Conservation (phyloP, 805 yeast species). For the Hemisphaericaspora nanyangensis region DNA sequence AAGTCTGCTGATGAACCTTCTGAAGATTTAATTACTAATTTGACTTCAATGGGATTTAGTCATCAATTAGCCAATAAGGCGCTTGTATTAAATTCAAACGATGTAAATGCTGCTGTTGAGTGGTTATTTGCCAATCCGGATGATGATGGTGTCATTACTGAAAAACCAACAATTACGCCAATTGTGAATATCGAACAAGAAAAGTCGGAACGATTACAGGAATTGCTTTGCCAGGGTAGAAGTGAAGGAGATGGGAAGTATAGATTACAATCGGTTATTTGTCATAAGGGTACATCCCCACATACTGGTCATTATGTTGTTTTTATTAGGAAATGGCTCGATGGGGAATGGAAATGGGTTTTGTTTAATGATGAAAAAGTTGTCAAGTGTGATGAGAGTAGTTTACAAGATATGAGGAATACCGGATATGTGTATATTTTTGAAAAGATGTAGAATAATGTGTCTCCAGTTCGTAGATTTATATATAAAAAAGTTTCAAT, state of each 20-base stretch:
- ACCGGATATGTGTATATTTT: conserved; percentile 50
- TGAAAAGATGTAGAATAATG: conserved; percentile 8
- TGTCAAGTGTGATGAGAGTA: conserved; percentile 41
- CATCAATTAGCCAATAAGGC: conserved; percentile 69
- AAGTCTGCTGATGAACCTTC: conserved; percentile 14
- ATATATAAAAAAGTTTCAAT: background rate
- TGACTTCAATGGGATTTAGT: conserved; percentile 78
- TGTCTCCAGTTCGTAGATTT: background rate
- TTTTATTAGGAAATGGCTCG: conserved; percentile 47
- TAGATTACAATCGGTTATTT: conserved; percentile 59
- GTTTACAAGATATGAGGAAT: conserved; percentile 39
- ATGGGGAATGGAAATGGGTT: conserved; percentile 55
- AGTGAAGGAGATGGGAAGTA: conserved; percentile 30
- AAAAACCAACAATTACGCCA: conserved; percentile 9
- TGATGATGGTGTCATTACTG: conserved; percentile 59
- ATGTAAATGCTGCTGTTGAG: conserved; percentile 76
- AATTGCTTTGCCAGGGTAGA: conserved; percentile 7
- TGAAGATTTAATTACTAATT: conserved; percentile 40
- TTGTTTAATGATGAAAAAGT: conserved; percentile 89
- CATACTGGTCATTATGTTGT: conserved; percentile 94
- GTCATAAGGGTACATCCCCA: conserved; percentile 86
- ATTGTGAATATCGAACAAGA: conserved; percentile 27
- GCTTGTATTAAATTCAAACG: conserved; percentile 51
- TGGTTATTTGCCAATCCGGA: conserved; percentile 87
- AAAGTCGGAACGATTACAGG: conserved; percentile 11